A percentile compares a stretch with the other conserved stretches of the same genome.
These are phyloP conservation scores for Lactarius quietus DNA, from an alignment of 768 basidiomycete genomes.

Conservation along the genomic window DNA sequence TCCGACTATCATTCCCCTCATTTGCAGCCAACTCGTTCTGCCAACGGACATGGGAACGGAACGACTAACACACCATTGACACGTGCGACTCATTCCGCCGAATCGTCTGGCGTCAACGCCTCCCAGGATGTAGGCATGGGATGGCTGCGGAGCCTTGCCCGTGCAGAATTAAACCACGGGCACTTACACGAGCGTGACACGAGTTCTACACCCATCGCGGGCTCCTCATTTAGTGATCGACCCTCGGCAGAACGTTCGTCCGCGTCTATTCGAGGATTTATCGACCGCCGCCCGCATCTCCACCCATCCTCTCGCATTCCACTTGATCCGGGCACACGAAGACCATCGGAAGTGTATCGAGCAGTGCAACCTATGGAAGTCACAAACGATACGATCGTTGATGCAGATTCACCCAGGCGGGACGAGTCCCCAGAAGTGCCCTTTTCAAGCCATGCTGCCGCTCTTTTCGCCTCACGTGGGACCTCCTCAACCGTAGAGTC, in stretches of 20 bases:
- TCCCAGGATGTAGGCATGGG: constrained; percentile 7
- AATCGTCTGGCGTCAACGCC: constrained; percentile 1
- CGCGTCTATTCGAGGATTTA: constrained; percentile 14
- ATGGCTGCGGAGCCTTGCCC: constrained; percentile 19
- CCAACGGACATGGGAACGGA: constrained; percentile 7
- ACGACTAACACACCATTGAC: constrained; percentile 1
- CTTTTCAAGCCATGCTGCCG: constrained; percentile 25
- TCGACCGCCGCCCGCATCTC: constrained; percentile 8
- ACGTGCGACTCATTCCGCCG: constrained; percentile 7
- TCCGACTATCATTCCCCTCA: constrained; percentile 1
- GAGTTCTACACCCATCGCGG: background rate
- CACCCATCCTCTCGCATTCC: constrained; percentile 13
- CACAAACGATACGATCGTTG: background rate
- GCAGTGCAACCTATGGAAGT: constrained; percentile 7
- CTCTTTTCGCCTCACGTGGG: constrained; percentile 22
- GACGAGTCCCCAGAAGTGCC: constrained; percentile 22
- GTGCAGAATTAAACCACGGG: constrained; percentile 14
- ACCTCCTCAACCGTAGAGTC: constrained; percentile 11
- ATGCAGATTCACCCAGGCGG: constrained; percentile 6
- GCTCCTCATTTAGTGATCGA: constrained; percentile 2
- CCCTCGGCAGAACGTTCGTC: constrained; percentile 8
- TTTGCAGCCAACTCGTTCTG: constrained; percentile 1
- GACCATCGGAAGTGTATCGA: constrained; percentile 15
- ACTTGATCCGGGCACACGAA: constrained; percentile 5
- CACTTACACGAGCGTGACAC: constrained; percentile 15